These are phyloP conservation scores for Phytophthora kernoviae DNA, from an alignment of 352 stramenopile genomes.

Conservation along the genomic window DNA sequence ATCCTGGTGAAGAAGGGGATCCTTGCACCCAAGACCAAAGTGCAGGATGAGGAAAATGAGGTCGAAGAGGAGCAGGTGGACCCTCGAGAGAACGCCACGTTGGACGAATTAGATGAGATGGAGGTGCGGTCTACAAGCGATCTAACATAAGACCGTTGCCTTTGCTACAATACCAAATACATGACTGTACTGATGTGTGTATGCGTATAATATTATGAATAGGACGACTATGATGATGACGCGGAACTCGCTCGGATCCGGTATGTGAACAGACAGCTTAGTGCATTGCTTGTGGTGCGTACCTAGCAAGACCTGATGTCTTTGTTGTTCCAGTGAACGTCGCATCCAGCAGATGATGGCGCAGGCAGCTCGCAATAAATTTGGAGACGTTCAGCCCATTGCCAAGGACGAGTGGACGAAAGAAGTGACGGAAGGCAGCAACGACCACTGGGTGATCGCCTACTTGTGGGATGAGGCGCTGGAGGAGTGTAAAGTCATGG, in stretches of 20 bases:
- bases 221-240: slow-evolving; percentile 90
- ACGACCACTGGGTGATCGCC: slow-evolving; percentile 88
- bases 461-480: slow-evolving; percentile 91
- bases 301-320: not conserved
- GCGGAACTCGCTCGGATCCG: slow-evolving; percentile 76
- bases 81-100: slow-evolving; percentile 75
- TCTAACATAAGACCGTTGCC: too few species aligned
- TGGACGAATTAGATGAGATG: slow-evolving; percentile 88
- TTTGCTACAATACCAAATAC: too few species aligned
- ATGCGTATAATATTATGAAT: slow-evolving; percentile 3
- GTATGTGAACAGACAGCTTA: too few species aligned
- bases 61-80: slow-evolving; percentile 77
- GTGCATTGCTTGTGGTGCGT: not conserved
- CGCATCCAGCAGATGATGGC: slow-evolving; percentile 90
- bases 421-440: slow-evolving; percentile 91
- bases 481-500: slow-evolving; percentile 92
- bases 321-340: slow-evolving; percentile 53
- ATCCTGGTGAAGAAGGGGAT: slow-evolving; percentile 91
- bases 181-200: not conserved
- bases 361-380: slow-evolving; percentile 82
- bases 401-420: slow-evolving; percentile 93
- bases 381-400: slow-evolving; percentile 90
- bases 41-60: slow-evolving; percentile 73
- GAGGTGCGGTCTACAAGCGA: slow-evolving; percentile 40
- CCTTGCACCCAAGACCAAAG: slow-evolving; percentile 88